Base-by-base conservation (phyloP, 331 rosid genomes). In the Rosa hybrid region DNA sequence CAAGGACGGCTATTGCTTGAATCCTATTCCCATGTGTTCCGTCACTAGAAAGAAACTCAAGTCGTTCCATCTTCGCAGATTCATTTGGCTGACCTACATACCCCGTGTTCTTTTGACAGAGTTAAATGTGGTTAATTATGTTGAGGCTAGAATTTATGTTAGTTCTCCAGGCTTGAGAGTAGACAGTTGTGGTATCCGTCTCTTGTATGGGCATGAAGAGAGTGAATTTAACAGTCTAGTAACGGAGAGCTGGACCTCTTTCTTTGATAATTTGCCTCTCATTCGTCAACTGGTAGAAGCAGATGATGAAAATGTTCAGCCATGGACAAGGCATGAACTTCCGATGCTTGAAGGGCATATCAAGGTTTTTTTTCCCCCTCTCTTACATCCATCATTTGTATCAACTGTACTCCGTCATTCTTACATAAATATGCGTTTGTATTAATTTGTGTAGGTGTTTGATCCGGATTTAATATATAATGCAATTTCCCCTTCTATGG, bases 81-180 rank as follows among this genome's bases (percentile, higher is more conserved):
- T 76, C 72, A 23, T 70, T 39, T 81, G 81, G 81, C 7, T 81
- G 6, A 46, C 74, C 13, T 81, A 76, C 64, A 14, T 48, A 64
- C 70, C 70, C 10, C 57, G 57, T 2, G 11, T 0, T 8, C 4
- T 3, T 1, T 11, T 76, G 12, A 2, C 41, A 23, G 13, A 46
- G 3, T 13, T 59, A 16, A 17, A 20, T 12, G 16, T 1, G 13
- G 7, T 16, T 0, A 38, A 17, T 34, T 2, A 5, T 1, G 12
- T 81, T 1, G 38, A 3, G 49, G 44, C 50, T 3, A 12, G 0
- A 20, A 12, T 64, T 5, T 64, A 64, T 30, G 18, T 8, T 4
- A 12, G 6, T 21, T 34, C 23, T 10, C 44, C 44, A 41, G 7
- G 44, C 44, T 41, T 41, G 44, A 41, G 6, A 7, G 44, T 30